Conservation (phyloP, 2,329 filamentous ascomycete genomes). For the Diaporthe ilicicola region DNA sequence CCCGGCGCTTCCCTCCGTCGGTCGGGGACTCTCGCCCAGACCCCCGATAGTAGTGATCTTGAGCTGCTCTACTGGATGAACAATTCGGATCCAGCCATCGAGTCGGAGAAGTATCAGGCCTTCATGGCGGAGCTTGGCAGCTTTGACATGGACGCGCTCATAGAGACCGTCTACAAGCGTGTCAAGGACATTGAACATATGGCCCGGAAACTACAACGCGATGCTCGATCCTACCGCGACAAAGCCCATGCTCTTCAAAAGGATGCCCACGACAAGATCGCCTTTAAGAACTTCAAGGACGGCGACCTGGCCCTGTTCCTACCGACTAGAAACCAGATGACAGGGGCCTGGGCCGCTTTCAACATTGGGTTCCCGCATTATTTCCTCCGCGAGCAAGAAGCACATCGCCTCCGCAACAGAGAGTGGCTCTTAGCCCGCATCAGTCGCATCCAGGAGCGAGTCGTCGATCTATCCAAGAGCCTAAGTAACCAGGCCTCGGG, state of each 20-base stretch:
- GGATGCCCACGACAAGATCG: slow-evolving; percentile 95
- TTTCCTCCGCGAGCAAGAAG: slow-evolving; percentile 92
- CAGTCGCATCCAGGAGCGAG: slow-evolving; percentile 86
- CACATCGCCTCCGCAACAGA: slow-evolving; percentile 81
- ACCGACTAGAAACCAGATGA: slow-evolving; percentile 92
- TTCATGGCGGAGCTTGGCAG: slow-evolving; percentile 78
- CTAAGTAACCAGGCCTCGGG: slow-evolving; percentile 55
- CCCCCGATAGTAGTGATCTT: slow-evolving; percentile 71
- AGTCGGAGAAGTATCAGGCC: slow-evolving; percentile 76
- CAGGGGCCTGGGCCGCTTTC: slow-evolving; percentile 96
- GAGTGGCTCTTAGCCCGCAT: slow-evolving; percentile 99
- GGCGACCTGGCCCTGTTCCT: slow-evolving; percentile 94
- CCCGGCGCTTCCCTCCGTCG: slow-evolving; percentile 61
- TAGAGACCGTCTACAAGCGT: slow-evolving; percentile 85
- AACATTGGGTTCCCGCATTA: slow-evolving; percentile 98
- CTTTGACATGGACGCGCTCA: slow-evolving; percentile 86
- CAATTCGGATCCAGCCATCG: slow-evolving; percentile 68
- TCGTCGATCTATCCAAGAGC: slow-evolving; percentile 89
- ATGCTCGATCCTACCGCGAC: slow-evolving; percentile 86
- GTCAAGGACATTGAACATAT: slow-evolving; percentile 94
- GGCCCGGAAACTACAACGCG: slow-evolving; percentile 91
- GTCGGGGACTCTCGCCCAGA: slow-evolving; percentile 63
- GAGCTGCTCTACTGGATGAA: slow-evolving; percentile 86
- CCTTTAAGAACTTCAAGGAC: slow-evolving; percentile 94
- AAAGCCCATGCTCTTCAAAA: slow-evolving; percentile 82